A percentile compares a stretch with the other conserved stretches of the same genome.
These are phyloP conservation scores for Fomitopsis betulina DNA, from an alignment of 1,284 basidiomycete genomes.

Conservation along the genomic window DNA sequence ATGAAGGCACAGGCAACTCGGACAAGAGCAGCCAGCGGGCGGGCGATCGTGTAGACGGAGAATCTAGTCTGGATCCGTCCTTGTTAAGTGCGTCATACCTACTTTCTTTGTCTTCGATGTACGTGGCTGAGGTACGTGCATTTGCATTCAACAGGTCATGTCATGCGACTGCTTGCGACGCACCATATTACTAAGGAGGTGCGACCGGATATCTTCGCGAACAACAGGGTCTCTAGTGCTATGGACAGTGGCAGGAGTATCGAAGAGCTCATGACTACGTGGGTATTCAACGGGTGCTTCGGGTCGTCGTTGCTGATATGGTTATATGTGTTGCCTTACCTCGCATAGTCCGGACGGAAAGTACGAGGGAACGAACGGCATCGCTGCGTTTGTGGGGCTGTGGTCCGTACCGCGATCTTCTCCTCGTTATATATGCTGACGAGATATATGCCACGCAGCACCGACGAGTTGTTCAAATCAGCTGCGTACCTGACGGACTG, in stretches of 20 bases:
- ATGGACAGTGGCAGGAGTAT: slow-evolving; percentile 58
- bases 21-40: neutral
- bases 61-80: neutral
- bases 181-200: slow-evolving; percentile 66
- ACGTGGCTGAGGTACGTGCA: neutral
- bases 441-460: slow-evolving; percentile 31
- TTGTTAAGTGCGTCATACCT: neutral
- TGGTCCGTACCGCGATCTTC: slow-evolving; percentile 37
- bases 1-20: neutral
- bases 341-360: slow-evolving; percentile 47
- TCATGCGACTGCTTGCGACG: slow-evolving; percentile 65
- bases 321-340: neutral
- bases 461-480: slow-evolving; percentile 70
- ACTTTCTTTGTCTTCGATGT: neutral
- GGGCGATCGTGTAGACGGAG: neutral
- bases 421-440: neutral
- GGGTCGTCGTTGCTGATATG: neutral
- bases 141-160: slow-evolving; percentile 39
- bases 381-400: slow-evolving; percentile 62
- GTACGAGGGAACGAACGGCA: slow-evolving; percentile 57
- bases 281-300: slow-evolving; percentile 24
- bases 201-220: slow-evolving; percentile 60
- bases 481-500: slow-evolving; percentile 67
- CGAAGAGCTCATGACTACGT: slow-evolving; percentile 30
- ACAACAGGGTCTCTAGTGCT: slow-evolving; percentile 61